Evolutionary conservation across 129 eudicot species (phyloP).

Genomic region (Flaveria ramosissima): DNA sequence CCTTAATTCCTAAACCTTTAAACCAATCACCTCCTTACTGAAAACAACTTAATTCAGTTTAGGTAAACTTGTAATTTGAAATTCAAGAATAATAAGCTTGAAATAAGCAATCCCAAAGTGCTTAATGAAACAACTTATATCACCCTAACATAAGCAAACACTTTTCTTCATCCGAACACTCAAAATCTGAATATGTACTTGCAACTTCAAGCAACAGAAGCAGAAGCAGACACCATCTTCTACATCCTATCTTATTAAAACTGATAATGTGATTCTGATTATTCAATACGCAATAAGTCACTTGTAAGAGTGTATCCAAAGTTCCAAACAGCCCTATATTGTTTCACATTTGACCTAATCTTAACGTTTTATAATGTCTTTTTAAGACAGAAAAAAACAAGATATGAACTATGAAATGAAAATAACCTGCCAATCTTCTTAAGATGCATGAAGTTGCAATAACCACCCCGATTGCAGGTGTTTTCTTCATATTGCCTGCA

Average conservation of each 20-base stretch:
- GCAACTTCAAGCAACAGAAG: not conserved
- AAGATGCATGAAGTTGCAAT: constrained; percentile 88
- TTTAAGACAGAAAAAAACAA: not conserved
- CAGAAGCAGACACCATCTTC: not conserved
- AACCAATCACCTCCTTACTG: no score
- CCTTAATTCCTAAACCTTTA: not conserved
- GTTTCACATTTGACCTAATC: not conserved
- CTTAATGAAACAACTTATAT: no score
- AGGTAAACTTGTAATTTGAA: not conserved
- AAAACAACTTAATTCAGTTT: no score
- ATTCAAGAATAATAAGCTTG: not conserved
- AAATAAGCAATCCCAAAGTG: no score
- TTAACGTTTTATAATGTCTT: not conserved
- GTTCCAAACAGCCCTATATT: not conserved
- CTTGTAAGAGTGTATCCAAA: not conserved
- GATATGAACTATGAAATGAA: not conserved
- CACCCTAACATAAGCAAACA: not conserved
- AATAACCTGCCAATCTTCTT: constrained; percentile 75
- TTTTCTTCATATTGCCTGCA: constrained; percentile 89
- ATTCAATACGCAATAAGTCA: not conserved
- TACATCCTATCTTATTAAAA: not conserved
- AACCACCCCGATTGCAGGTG: constrained; percentile 83
- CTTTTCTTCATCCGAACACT: not conserved
- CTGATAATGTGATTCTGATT: not conserved
- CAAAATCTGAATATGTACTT: not conserved